These are phyloP conservation scores for Jatropha podagrica DNA, from an alignment of 441 rosid genomes.

Conservation along the genomic window DNA sequence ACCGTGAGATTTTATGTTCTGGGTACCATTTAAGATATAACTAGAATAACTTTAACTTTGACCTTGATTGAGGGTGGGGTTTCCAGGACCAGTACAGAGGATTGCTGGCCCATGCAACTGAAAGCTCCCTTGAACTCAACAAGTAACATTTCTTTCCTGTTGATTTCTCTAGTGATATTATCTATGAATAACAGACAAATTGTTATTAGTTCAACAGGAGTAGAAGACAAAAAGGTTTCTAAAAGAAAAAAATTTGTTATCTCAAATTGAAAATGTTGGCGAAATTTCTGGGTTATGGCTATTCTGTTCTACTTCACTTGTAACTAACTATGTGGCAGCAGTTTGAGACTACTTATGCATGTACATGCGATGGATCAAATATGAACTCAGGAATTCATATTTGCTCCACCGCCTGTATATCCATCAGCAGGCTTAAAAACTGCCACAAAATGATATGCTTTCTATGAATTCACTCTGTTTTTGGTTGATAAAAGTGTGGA, in stretches of 20 bases:
- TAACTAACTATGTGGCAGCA: not conserved
- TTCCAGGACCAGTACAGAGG: constrained; percentile 56
- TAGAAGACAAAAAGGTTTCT: too few relatives aligned
- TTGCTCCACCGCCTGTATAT: constrained; percentile 51
- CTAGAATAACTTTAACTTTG: not conserved
- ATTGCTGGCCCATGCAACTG: constrained; percentile 42
- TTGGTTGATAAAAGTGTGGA: not conserved
- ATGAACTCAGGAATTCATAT: constrained; percentile 39
- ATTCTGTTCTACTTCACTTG: too few relatives aligned
- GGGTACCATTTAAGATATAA: not conserved
- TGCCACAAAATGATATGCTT: not conserved
- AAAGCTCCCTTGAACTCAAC: constrained; percentile 54
- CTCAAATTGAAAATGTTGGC: not conserved
- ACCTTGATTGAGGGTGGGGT: constrained; percentile 42
- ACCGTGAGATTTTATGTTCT: not conserved
- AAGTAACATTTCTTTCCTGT: constrained; percentile 39
- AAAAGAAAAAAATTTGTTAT: too few relatives aligned
- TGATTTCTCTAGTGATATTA: constrained; percentile 42
- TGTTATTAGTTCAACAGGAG: not conserved
- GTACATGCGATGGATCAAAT: constrained; percentile 38
- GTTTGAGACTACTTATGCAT: constrained; percentile 22
- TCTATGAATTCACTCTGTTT: not conserved
- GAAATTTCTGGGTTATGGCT: too few relatives aligned
- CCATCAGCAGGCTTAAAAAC: constrained; percentile 25
- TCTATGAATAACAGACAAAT: constrained; percentile 23